phyloP scores from a whole-genome alignment of 441 rosid species.

The Syzygium syzygioides region DNA sequence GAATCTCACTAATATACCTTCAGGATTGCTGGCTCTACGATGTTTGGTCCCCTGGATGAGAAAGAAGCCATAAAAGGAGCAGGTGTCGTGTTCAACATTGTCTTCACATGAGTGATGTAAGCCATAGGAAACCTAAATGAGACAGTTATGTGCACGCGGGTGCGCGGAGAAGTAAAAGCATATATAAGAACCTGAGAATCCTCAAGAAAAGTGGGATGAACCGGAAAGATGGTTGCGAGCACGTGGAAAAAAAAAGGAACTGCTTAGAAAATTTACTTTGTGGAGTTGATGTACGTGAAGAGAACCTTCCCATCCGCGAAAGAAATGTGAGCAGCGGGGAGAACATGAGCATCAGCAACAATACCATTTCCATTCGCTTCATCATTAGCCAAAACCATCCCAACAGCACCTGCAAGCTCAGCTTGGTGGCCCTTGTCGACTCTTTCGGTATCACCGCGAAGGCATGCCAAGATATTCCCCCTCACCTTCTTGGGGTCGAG shows the following conservation, averaged over 20 bases:
- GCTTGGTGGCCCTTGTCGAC: constrained; percentile 33
- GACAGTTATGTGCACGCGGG: background rate
- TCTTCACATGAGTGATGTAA: constrained; percentile 33
- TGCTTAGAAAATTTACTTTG: constrained; percentile 15
- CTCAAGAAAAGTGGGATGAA: background rate
- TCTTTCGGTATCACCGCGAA: constrained; percentile 27
- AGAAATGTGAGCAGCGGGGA: constrained; percentile 47
- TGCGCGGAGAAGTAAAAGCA: background rate
- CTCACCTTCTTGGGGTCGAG: constrained; percentile 42
- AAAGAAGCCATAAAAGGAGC: constrained; percentile 51
- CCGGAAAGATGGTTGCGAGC: background rate
- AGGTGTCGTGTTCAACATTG: constrained; percentile 29
- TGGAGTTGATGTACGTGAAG: constrained; percentile 31
- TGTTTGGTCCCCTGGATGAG: constrained; percentile 58
- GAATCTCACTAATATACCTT: constrained; percentile 23
- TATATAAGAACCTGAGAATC: background rate
- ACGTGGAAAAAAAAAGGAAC: background rate
- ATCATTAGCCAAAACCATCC: constrained; percentile 58
- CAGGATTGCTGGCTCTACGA: constrained; percentile 37
- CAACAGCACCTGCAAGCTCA: constrained; percentile 43
- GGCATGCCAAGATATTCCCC: constrained; percentile 60
- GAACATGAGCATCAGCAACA: constrained; percentile 39
- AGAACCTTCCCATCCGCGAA: constrained; percentile 36
- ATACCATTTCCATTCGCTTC: constrained; percentile 22
- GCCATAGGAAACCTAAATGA: constrained; percentile 32